A percentile compares a stretch with the other conserved stretches of the same genome.
These are phyloP conservation scores for Elongisporangium senticosum DNA, from an alignment of 352 stramenopile species.

Conservation along the genomic window DNA sequence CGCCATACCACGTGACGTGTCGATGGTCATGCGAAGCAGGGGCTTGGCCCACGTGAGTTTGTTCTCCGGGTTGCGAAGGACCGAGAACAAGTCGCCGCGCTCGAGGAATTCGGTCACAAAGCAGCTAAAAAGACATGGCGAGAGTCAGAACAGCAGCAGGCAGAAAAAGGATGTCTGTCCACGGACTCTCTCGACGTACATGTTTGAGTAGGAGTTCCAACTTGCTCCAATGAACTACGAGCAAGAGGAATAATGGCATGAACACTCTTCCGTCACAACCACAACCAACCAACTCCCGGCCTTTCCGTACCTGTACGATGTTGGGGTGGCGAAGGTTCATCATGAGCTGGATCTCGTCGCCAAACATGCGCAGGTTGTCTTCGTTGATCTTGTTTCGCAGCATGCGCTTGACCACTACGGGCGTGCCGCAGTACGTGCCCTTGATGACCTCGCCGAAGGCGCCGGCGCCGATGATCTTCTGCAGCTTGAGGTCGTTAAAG, in stretches of 20 bases:
- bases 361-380: slow-evolving; percentile 86
- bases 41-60: slow-evolving; percentile 81
- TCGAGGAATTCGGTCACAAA: slow-evolving; percentile 88
- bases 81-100: slow-evolving; percentile 73
- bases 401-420: slow-evolving; percentile 87
- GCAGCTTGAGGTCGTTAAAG: slow-evolving; percentile 84
- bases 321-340: slow-evolving; percentile 87
- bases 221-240: slow-evolving; percentile 82
- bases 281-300: not conserved
- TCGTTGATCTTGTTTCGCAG: slow-evolving; percentile 86
- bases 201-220: slow-evolving; percentile 91
- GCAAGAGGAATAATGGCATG: not conserved
- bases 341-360: slow-evolving; percentile 88
- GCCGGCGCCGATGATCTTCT: slow-evolving; percentile 83
- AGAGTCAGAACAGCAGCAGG: slow-evolving; percentile 2
- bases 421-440: slow-evolving; percentile 84
- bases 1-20: slow-evolving; percentile 92
- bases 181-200: slow-evolving; percentile 40
- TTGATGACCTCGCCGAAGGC: slow-evolving; percentile 88
- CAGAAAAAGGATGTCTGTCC: slow-evolving; percentile 1
- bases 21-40: slow-evolving; percentile 86
- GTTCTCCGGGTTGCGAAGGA: slow-evolving; percentile 77
- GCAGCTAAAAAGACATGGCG: slow-evolving; percentile 35
- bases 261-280: not conserved
- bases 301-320: slow-evolving; percentile 60